A percentile compares a stretch with the other conserved stretches of the same genome.
These are phyloP conservation scores for Galeopsis tetrahit DNA, from an alignment of 257 asterid genomes.

Conservation along the genomic window DNA sequence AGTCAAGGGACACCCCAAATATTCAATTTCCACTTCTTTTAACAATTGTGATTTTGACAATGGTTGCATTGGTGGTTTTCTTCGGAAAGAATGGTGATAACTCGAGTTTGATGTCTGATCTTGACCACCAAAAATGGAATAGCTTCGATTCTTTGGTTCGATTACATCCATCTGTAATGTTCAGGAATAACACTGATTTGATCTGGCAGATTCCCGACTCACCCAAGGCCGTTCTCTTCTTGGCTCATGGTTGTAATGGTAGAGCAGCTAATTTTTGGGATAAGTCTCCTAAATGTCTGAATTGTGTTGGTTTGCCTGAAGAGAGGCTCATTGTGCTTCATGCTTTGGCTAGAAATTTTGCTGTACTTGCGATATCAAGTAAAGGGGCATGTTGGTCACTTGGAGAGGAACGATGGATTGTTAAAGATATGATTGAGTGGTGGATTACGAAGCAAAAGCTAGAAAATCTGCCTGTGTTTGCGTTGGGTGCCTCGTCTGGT, in stretches of 20 bases:
- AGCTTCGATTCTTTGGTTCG: constrained; percentile 60
- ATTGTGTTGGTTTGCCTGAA: constrained; percentile 91
- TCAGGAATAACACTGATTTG: constrained; percentile 66
- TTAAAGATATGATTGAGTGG: constrained; percentile 63
- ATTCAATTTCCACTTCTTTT: constrained; percentile 46
- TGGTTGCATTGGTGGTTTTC: constrained; percentile 47
- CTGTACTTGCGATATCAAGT: constrained; percentile 82
- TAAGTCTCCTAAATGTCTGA: constrained; percentile 66
- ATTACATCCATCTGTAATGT: constrained; percentile 64
- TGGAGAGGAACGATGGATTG: constrained; percentile 59
- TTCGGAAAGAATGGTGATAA: constrained; percentile 46
- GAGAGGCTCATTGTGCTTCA: constrained; percentile 83
- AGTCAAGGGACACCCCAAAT: constrained; percentile 39
- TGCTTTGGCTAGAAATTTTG: constrained; percentile 79
- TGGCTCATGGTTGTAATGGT: constrained; percentile 97
- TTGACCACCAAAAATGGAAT: constrained; percentile 48
- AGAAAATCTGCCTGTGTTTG: constrained; percentile 70
- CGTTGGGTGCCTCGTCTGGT: constrained; percentile 95
- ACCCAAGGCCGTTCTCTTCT: constrained; percentile 80
- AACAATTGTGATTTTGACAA: constrained; percentile 43
- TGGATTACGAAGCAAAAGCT: constrained; percentile 66
- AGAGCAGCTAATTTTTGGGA: constrained; percentile 92
- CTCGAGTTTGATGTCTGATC: constrained; percentile 39
- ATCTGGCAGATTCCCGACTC: constrained; percentile 85
- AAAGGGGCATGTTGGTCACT: constrained; percentile 81